These are phyloP conservation scores for Chernovozyma sophiae-reginae DNA, from an alignment of 1,139 yeast genomes.

Conservation along the genomic window DNA sequence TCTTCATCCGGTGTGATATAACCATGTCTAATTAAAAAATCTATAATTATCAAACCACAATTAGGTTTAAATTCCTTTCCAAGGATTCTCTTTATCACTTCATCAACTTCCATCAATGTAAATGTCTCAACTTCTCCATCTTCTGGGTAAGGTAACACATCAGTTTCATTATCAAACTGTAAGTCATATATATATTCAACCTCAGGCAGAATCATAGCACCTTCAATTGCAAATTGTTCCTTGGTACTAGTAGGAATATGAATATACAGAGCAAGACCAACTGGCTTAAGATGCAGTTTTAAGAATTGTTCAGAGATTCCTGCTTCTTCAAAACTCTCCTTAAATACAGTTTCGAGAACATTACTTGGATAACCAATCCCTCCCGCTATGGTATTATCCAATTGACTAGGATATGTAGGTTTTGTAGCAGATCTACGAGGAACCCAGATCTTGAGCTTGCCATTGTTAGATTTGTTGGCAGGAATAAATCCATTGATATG, in stretches of 20 bases:
- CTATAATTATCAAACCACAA: conserved; percentile 75
- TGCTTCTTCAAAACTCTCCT: conserved; percentile 91
- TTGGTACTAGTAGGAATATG: conserved; percentile 24
- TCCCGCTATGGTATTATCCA: conserved; percentile 94
- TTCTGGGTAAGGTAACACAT: conserved; percentile 60
- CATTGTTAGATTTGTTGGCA: conserved; percentile 26
- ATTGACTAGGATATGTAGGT: conserved; percentile 84
- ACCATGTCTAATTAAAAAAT: conserved; percentile 84
- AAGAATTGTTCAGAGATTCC: conserved; percentile 61
- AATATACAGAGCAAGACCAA: conserved; percentile 71
- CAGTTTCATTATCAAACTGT: conserved; percentile 43
- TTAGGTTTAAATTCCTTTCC: conserved; percentile 79
- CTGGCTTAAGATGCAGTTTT: conserved; percentile 36
- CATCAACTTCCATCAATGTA: conserved; percentile 53
- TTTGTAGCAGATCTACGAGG: conserved; percentile 76
- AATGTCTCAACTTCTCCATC: conserved; percentile 88
- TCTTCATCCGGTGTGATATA: conserved; percentile 57
- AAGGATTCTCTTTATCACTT: conserved; percentile 46
- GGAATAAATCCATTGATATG: conserved; percentile 79
- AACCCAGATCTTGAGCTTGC: conserved; percentile 67
- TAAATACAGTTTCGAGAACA: conserved; percentile 68
- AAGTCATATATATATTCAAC: conserved; percentile 78
- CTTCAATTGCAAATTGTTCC: neutral
- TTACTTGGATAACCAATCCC: conserved; percentile 86
- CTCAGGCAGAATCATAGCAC: conserved; percentile 67